These are phyloP conservation scores for Cyclotella choctawhatcheeana DNA, from an alignment of 108 stramenopile species.

Conservation along the genomic window DNA sequence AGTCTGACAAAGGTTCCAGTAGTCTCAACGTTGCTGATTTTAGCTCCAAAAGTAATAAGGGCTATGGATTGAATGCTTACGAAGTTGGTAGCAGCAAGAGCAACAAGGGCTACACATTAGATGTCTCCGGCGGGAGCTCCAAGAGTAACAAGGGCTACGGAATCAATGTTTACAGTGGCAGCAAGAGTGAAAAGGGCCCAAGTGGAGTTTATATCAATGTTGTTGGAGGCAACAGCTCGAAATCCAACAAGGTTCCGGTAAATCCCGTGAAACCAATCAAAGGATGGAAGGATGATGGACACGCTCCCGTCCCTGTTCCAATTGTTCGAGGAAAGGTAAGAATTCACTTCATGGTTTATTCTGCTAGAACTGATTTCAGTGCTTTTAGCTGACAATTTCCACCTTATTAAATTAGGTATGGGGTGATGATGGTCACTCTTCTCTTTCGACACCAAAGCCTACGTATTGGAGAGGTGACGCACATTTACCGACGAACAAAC, in stretches of 20 bases:
- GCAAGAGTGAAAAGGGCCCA: neutral
- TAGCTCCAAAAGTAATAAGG: too few relatives aligned
- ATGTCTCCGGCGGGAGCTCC: neutral
- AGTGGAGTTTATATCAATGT: neutral
- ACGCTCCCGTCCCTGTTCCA: neutral
- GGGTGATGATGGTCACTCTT: slow-evolving; percentile 6
- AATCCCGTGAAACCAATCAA: neutral
- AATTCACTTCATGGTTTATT: neutral
- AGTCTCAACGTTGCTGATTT: neutral
- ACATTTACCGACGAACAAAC: neutral
- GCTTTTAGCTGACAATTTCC: too few relatives aligned
- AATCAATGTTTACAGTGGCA: too few relatives aligned
- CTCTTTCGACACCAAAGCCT: neutral
- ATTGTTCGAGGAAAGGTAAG: slow-evolving; percentile 7
- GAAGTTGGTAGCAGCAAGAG: neutral
- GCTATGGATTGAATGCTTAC: neutral
- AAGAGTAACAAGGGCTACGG: neutral
- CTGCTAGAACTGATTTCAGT: too few relatives aligned
- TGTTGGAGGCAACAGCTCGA: neutral
- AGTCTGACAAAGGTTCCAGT: neutral
- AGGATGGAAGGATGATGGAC: slow-evolving; percentile 15
- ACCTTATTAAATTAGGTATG: too few relatives aligned
- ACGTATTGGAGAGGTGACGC: slow-evolving; percentile 18
- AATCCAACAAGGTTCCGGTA: neutral
- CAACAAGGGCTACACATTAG: neutral